These are phyloP conservation scores for Casuarina equisetifolia DNA, from an alignment of 306 rosid genomes.

Conservation along the genomic window DNA sequence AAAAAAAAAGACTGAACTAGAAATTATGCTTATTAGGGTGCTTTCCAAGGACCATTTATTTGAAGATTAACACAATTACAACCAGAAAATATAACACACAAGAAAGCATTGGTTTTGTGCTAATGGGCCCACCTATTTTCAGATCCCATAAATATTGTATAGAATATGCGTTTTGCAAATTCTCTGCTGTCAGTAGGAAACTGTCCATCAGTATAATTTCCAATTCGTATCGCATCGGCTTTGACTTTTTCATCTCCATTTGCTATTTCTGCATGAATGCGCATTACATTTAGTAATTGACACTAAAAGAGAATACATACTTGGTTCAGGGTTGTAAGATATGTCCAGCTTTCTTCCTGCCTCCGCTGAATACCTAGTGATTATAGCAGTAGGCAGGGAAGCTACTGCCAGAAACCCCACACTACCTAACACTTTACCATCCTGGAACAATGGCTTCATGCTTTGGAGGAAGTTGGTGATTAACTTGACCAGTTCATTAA, in stretches of 20 bases:
- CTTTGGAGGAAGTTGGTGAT: neutral
- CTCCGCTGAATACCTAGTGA: constrained; percentile 2
- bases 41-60: neutral
- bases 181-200: constrained; percentile 90
- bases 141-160: constrained; percentile 92
- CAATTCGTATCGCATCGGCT: constrained; percentile 86
- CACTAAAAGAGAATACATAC: constrained; percentile 1
- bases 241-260: constrained; percentile 88
- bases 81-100: neutral
- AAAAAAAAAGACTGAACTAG: neutral
- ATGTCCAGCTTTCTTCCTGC: constrained; percentile 11
- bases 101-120: constrained; percentile 14
- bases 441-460: neutral
- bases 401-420: neutral
- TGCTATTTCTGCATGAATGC: constrained; percentile 63
- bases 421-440: neutral
- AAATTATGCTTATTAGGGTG: neutral
- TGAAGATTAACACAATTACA: neutral
- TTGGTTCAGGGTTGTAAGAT: constrained; percentile 17
- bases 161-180: constrained; percentile 82
- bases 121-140: constrained; percentile 68
- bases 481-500: neutral
- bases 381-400: neutral
- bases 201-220: constrained; percentile 80
- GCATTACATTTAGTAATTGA: constrained; percentile 23